Evolutionary conservation across 176 grass and related monocot species (phyloP).

Genomic region (Aegilops bicornis): DNA sequence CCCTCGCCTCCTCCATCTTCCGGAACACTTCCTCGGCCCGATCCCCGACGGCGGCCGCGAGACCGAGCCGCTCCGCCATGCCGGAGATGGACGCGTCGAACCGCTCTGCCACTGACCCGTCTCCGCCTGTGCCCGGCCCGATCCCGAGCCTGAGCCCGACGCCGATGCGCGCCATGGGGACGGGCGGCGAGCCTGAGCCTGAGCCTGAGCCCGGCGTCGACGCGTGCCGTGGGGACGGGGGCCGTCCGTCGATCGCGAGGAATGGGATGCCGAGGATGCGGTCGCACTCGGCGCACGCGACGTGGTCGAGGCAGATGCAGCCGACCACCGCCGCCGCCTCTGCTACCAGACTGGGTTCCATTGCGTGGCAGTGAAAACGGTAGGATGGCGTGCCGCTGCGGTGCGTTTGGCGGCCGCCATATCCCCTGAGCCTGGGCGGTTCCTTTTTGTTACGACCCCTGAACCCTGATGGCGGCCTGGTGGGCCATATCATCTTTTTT

Average conservation of each 20-base stretch:
- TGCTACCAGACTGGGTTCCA: not conserved
- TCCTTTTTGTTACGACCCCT: not conserved
- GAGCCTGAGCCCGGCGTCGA: not conserved
- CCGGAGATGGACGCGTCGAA: slow-evolving; percentile 16
- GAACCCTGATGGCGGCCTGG: no score
- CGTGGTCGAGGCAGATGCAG: not conserved
- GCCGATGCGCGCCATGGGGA: not conserved
- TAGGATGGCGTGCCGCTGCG: not conserved
- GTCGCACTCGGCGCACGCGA: not conserved
- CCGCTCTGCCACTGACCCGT: not conserved
- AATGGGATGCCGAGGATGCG: not conserved
- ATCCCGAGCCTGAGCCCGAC: not conserved
- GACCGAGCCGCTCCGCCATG: slow-evolving; percentile 40
- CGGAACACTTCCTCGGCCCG: slow-evolving; percentile 33
- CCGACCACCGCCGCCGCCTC: not conserved
- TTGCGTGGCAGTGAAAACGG: not conserved
- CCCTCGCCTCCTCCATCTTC: slow-evolving; percentile 20
- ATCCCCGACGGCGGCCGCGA: slow-evolving; percentile 28
- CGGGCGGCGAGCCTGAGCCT: not conserved
- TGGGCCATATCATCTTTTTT: no score
- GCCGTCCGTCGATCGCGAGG: not conserved
- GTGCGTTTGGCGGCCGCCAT: not conserved
- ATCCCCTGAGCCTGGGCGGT: not conserved
- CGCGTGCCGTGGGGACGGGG: no score
- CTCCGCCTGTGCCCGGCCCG: not conserved